Conservation (phyloP, 2,329 filamentous ascomycete species). For the Trichoderma harzianum region DNA sequence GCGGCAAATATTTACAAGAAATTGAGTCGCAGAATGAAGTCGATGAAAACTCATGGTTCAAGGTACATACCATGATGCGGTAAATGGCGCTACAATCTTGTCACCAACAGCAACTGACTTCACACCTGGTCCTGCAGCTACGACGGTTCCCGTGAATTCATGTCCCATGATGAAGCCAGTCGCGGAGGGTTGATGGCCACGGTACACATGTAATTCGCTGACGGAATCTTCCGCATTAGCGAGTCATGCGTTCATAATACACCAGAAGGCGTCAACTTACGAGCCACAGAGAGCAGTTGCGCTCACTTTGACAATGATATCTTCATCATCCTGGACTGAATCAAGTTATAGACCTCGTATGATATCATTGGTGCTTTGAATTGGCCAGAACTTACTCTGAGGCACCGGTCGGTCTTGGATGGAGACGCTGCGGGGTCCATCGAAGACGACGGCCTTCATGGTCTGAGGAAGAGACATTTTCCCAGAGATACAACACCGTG, state of each 20-base stretch:
- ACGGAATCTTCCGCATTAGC: background rate
- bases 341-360: slow-evolving; percentile 19
- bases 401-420: slow-evolving; percentile 79
- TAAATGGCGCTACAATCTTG: slow-evolving; percentile 79
- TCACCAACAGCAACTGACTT: slow-evolving; percentile 70
- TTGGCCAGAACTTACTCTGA: slow-evolving; percentile 39
- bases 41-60: background rate
- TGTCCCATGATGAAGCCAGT: slow-evolving; percentile 72
- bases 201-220: slow-evolving; percentile 77
- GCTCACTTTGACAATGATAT: slow-evolving; percentile 79
- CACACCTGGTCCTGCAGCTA: slow-evolving; percentile 64
- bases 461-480: slow-evolving; percentile 43
- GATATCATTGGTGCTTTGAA: too few relatives aligned
- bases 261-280: slow-evolving; percentile 45
- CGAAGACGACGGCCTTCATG: slow-evolving; percentile 89
- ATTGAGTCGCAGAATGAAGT: background rate
- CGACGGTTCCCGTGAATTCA: slow-evolving; percentile 78
- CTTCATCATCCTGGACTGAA: slow-evolving; percentile 62
- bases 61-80: slow-evolving; percentile 64
- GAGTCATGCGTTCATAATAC: background rate
- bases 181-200: slow-evolving; percentile 70
- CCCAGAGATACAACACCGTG: background rate
- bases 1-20: background rate
- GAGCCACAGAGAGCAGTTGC: slow-evolving; percentile 86
- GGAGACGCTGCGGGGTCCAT: slow-evolving; percentile 70